phyloP scores from a whole-genome alignment of 1,284 basidiomycete species.

The Pholiota adiposa region DNA sequence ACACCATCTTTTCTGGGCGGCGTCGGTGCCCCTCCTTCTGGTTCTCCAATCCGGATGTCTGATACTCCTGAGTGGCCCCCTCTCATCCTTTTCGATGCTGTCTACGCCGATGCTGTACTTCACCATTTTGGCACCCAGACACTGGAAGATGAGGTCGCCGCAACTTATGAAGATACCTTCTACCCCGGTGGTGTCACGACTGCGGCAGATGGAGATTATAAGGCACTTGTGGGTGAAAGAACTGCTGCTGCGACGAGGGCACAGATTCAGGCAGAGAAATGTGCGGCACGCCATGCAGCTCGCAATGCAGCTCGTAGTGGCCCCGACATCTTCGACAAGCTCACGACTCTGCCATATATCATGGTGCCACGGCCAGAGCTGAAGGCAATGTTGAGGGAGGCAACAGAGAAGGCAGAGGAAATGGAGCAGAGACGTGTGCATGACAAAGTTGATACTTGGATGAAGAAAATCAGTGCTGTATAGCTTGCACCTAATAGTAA shows the following conservation, averaged over 20 bases:
- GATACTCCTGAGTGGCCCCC: neutral
- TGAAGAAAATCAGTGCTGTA: too few relatives aligned
- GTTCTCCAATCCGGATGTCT: neutral
- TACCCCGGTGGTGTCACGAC: neutral
- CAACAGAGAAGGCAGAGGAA: slow-evolving; percentile 10
- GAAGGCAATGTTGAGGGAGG: slow-evolving; percentile 11
- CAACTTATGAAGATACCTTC: neutral
- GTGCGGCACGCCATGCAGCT: slow-evolving; percentile 8
- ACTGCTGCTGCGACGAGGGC: neutral
- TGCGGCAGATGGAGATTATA: slow-evolving; percentile 3
- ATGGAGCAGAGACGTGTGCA: slow-evolving; percentile 8
- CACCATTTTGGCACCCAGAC: neutral
- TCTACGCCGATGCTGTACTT: neutral
- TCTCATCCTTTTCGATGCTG: neutral
- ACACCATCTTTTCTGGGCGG: neutral
- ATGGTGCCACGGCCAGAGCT: slow-evolving; percentile 13
- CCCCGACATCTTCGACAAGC: slow-evolving; percentile 17
- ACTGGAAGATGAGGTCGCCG: neutral
- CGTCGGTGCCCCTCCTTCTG: neutral
- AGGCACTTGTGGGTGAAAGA: neutral
- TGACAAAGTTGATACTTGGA: slow-evolving; percentile 4
- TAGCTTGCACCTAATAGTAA: too few relatives aligned
- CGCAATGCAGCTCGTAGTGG: too few relatives aligned
- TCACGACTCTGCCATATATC: slow-evolving; percentile 16
- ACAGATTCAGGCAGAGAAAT: slow-evolving; percentile 12